Base-by-base conservation (phyloP, 2,329 filamentous ascomycete species). In the Teratosphaeria zuluensis region DNA sequence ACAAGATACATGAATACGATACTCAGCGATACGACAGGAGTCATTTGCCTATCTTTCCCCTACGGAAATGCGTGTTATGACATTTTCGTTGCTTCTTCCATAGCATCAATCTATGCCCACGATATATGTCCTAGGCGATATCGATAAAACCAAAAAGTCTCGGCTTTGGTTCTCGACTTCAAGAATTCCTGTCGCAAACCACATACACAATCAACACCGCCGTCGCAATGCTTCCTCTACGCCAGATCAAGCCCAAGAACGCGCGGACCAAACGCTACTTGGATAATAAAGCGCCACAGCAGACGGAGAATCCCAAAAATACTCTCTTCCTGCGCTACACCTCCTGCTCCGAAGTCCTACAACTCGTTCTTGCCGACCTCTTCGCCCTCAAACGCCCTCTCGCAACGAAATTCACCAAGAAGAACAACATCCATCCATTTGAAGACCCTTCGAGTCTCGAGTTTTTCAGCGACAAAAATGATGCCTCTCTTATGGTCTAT, bases 401-500 rank as follows among this genome's bases (percentile, higher is more conserved):
- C 62, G 86, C 87, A 64, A 87, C 95, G 75, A 91, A 92, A 66
- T 96, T 99, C 78, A 89, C 85, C 76, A 99, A 97, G 83, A 97
- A 97, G 80, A 99, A 99, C 76, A 81, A 85, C 66, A 88, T 96
- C 68, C 91, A 94, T 75, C 94, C 94, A 1, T 99, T 99, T 75
- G 92, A 96, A 74, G 91, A 95, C 73, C 78, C 88, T 63, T 80
- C 87, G 31, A 92, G 88, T 56, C 83, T 97, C 65, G 90, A 96
- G 76, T 99, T 99, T 79, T 92, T 99, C 79, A 87, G 88, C 63
- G 86, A 92, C 72, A 99, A 97, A 80, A 99, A 99, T 77, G 94
- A 99, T 74, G 86, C 89, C 69, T 88, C 86, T 53, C 79, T 96
- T 54, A 81, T 96, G 65, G 82, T 94, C 65, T 95, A 95, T 68